These are phyloP conservation scores for Alnus glutinosa DNA, from an alignment of 306 rosid genomes.

Conservation along the genomic window DNA sequence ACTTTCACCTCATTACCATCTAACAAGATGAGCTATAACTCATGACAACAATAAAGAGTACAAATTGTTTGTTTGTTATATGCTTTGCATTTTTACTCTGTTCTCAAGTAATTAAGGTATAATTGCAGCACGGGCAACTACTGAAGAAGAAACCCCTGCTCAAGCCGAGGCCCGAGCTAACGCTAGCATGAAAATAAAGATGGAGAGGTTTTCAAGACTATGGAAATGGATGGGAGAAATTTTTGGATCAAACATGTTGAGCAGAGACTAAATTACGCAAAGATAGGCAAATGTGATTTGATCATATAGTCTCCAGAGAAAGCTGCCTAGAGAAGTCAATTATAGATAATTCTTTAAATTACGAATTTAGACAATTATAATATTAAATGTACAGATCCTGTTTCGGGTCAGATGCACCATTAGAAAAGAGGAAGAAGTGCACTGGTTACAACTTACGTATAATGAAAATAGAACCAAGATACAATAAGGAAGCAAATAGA, in stretches of 20 bases:
- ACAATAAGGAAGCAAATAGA: neutral
- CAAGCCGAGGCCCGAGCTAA: slow-evolving; percentile 66
- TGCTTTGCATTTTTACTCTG: neutral
- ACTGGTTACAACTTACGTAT: neutral
- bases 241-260: slow-evolving; percentile 18
- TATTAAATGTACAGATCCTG: neutral
- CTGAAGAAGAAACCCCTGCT: slow-evolving; percentile 63
- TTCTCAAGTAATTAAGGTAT: neutral
- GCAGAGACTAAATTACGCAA: slow-evolving; percentile 3
- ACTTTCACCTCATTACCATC: neutral
- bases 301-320: neutral
- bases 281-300: neutral
- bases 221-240: slow-evolving; percentile 52
- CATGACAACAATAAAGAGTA: neutral
- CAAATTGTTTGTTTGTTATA: neutral
- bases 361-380: neutral
- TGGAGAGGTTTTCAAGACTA: slow-evolving; percentile 41
- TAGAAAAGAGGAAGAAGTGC: neutral
- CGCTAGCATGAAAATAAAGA: slow-evolving; percentile 53
- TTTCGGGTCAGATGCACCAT: neutral
- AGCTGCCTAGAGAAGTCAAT: neutral
- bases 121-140: slow-evolving; percentile 37
- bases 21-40: neutral
- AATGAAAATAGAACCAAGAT: neutral
- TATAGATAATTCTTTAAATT: neutral